These are phyloP conservation scores for Pseudocercospora fuligena DNA, from an alignment of 2,329 filamentous ascomycete species.

Conservation along the genomic window DNA sequence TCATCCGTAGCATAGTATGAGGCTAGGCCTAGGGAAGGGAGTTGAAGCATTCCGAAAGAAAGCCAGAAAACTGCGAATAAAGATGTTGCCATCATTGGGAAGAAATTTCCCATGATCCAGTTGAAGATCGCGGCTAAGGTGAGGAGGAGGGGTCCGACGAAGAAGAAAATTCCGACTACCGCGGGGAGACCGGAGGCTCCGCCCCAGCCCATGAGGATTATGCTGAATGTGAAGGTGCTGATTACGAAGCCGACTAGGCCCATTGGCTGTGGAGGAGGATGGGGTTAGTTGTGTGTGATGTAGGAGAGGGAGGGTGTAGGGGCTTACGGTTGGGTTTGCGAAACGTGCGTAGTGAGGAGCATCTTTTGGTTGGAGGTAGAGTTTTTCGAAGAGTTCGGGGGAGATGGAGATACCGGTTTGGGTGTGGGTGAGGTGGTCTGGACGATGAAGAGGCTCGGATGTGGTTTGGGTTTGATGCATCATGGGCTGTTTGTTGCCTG, in stretches of 20 bases:
- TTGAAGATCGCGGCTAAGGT: slow-evolving; percentile 56
- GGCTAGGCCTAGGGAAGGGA: slow-evolving; percentile 55
- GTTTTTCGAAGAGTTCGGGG: slow-evolving; percentile 40
- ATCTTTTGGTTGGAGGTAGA: slow-evolving; percentile 38
- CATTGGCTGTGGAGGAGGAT: slow-evolving; percentile 23
- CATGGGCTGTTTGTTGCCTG: not conserved
- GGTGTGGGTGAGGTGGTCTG: slow-evolving; percentile 10
- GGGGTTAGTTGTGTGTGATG: not conserved
- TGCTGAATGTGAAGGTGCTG: slow-evolving; percentile 47
- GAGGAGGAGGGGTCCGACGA: slow-evolving; percentile 54
- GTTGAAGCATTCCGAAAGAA: slow-evolving; percentile 57
- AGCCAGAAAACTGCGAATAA: slow-evolving; percentile 61
- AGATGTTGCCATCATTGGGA: slow-evolving; percentile 46
- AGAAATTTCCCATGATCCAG: slow-evolving; percentile 60
- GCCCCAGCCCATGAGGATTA: slow-evolving; percentile 48
- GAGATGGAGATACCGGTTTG: slow-evolving; percentile 34
- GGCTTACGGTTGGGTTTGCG: slow-evolving; percentile 34
- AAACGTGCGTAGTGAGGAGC: slow-evolving; percentile 33
- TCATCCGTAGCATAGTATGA: slow-evolving; percentile 50
- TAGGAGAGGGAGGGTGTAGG: not conserved
- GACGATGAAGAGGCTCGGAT: not conserved
- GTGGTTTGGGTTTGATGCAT: not conserved
- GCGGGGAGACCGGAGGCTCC: slow-evolving; percentile 44
- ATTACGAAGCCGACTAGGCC: slow-evolving; percentile 46
- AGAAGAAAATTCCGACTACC: slow-evolving; percentile 49